These are phyloP conservation scores for Aureobasidium sp. DNA, from an alignment of 2,329 filamentous ascomycete species.

Conservation along the genomic window DNA sequence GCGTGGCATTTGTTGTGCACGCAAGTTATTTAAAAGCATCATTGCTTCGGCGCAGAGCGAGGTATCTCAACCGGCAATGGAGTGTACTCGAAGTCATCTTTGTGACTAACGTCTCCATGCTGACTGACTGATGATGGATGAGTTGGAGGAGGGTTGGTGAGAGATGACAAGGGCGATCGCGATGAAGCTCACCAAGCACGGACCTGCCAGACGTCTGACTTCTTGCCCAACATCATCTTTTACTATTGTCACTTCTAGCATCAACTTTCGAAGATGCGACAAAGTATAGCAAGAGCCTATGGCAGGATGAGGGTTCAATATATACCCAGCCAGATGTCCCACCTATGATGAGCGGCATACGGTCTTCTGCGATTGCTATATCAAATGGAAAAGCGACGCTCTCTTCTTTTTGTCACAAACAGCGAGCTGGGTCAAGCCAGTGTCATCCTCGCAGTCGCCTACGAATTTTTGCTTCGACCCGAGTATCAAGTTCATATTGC, in stretches of 20 bases:
- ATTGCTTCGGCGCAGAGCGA: not conserved
- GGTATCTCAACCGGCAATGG: not conserved
- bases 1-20: not conserved
- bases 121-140: not conserved
- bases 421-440: slow-evolving; percentile 1
- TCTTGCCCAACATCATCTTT: not conserved
- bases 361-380: not conserved
- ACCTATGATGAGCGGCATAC: not conserved
- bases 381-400: not conserved
- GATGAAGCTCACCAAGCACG: not conserved
- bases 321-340: not conserved
- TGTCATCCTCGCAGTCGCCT: not conserved
- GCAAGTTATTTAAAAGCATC: not conserved
- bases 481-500: not conserved
- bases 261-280: not conserved
- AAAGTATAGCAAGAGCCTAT: not conserved
- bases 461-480: not conserved
- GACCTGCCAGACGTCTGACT: not conserved
- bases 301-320: not conserved
- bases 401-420: not conserved
- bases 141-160: not conserved
- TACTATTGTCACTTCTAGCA: not conserved
- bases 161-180: not conserved
- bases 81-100: not conserved
- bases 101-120: not conserved